Base-by-base conservation (phyloP, 805 yeast genomes). In the Zygotorulaspora florentina region DNA sequence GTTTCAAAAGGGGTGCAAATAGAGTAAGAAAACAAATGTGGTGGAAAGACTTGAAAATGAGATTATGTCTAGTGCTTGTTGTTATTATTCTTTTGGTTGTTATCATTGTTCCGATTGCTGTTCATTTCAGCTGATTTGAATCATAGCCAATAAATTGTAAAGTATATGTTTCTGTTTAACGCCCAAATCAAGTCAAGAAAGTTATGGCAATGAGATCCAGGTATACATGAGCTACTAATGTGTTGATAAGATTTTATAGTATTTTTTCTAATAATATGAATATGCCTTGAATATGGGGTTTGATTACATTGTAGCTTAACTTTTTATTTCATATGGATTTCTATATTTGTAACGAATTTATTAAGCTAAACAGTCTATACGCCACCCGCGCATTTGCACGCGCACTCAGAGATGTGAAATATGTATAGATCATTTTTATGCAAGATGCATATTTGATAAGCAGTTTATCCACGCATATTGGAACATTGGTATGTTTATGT, bases 11-110 rank as follows among this genome's bases (percentile, higher is more conserved):
- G 65, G 95, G 96, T 34, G 98, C 99, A 48, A 91, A 91, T 71
- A 83, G 95, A 59, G 97, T 91, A 39, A 86, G 99, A 71, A 91
- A 90, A 69, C 95, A 90, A 64, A 91, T 91, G 97, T 91, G 98
- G 98, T 87, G 95, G 86, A 91, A 93, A 69, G 96, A 91, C 67
- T 77, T 93, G 80, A 93, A 93, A 74, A 85, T 93, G 91, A 84
- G 95, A 68, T 72, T 90, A 74, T 91, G 98, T 69, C 70, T 87
- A 47, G 83, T 90, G 48, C 80, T 84, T 39, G 85, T 84, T 25
- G 82, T 93, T 43, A 81, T 91, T 61, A 80, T 90, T 43, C 70
- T 91, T 56, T 70, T 91, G 47, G 85, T 91, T 45, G 95, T 91
- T 46, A 80, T 84, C 53, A 86, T 90, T 55, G 96, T 91, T 34